Conservation (phyloP, 306 rosid genomes). For the Purshia tridentata region DNA sequence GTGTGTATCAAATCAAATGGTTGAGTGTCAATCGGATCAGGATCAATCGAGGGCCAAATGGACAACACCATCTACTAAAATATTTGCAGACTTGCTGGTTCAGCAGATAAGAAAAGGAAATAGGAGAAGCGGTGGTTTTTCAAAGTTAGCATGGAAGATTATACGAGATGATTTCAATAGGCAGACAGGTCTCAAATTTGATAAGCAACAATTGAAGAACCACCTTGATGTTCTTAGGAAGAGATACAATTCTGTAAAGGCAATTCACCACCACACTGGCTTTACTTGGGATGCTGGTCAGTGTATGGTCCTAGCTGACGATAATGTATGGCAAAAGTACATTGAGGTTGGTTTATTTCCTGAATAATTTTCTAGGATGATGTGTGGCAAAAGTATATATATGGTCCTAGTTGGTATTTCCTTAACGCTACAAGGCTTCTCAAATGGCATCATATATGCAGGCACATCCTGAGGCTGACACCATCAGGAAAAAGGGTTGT, state of each 20-base stretch:
- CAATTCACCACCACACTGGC: neutral
- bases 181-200: slow-evolving; percentile 12
- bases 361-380: too few relatives aligned
- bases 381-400: too few relatives aligned
- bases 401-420: too few relatives aligned
- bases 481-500: slow-evolving; percentile 5
- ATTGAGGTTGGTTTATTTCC: neutral
- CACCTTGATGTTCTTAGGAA: slow-evolving; percentile 15
- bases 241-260: slow-evolving; percentile 1
- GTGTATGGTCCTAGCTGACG: slow-evolving; percentile 7
- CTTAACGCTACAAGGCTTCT: neutral
- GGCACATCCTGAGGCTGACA: slow-evolving; percentile 17
- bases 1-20: neutral
- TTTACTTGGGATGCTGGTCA: slow-evolving; percentile 9
- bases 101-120: slow-evolving; percentile 6
- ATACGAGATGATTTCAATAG: neutral
- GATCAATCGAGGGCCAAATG: slow-evolving; percentile 13
- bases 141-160: slow-evolving; percentile 10
- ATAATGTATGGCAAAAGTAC: slow-evolving; percentile 9
- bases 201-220: slow-evolving; percentile 14
- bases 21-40: too few relatives aligned
- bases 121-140: slow-evolving; percentile 2
- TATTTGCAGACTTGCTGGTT: slow-evolving; percentile 15
- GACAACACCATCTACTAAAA: slow-evolving; percentile 6
- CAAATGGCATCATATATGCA: neutral